Evolutionary conservation across 257 asterid genomes (phyloP), one percentile per base, ranked within the genome.

Genomic region (Fraxinus anomala): DNA sequence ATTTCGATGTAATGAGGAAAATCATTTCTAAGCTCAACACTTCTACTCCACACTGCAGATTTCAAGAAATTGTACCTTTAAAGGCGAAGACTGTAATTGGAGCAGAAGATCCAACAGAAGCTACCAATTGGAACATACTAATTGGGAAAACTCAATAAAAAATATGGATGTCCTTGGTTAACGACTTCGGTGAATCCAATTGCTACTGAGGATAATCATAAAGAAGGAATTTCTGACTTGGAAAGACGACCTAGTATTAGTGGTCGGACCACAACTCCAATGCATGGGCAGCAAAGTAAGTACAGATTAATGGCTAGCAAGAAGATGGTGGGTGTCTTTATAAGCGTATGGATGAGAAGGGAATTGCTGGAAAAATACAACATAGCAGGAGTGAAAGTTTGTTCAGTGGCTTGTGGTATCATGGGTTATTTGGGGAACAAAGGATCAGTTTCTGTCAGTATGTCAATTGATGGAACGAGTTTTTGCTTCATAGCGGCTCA

Each of bases 361-460:
- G 93, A 89, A 81, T 47, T 89, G 83, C 83, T 88, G 73, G 79
- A 90, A 82, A 83, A 70, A 67, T 87, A 87, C 79, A 70, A 79
- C 2, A 74, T 92, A 74, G 87, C 94, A 0, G 86, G 89, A 37
- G 96, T 91, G 42, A 89, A 83, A 76, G 91, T 94, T 34, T 92
- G 91, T 70, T 88, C 96, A 0, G 97, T 92, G 87, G 97, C 97
- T 19, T 94, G 98, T 83, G 98, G 98, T 26, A 89, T 92, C 77
- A 91, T 94, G 98, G 97, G 98, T 11, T 90, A 87, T 85, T 88
- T 94, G 87, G 97, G 97, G 33, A 94, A 94, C 83, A 94, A 94
- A 82, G 98, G 97, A 68, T 92, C 98, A 0, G 94, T 94, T 78
- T 85, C 94, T 3, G 89, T 92, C 56, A 94, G 98, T 78, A 75